Base-by-base conservation (phyloP, 2,329 filamentous ascomycete species). In the Colletotrichum eremochloae region DNA sequence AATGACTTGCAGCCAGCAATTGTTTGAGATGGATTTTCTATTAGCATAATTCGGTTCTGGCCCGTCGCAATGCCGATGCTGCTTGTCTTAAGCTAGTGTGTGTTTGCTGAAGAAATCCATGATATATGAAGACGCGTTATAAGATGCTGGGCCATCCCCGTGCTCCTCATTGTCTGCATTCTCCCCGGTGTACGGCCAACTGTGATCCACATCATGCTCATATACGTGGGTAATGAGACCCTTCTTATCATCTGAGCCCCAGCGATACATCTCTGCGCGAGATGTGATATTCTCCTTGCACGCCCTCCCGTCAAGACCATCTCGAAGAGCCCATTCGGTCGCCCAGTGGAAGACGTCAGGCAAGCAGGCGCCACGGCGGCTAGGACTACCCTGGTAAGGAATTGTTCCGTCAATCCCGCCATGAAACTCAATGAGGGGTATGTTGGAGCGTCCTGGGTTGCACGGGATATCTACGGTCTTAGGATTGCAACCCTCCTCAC, bases 351-450 rank as follows among this genome's bases (percentile, higher is more conserved):
- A 78, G 44, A 88, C 84, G 0, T 82, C 74, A 1, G 86, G 86
- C 58, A 87, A 73, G 63, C 81, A 83, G 0, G 83, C 84, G 1
- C 82, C 82, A 2, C 81, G 80, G 3, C 84, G 81, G 46, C 79
- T 80, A 3, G 70, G 38, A 2, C 81, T 83, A 1, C 86, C 86
- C 2, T 76, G 69, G 71, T 87, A 88, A 0, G 78, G 74, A 44
- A 88, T 86, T 0, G 81, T 85, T 3, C 74, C 79, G 75, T 89
- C 87, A 2, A 75, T 80, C 2, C 81, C 82, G n/a, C 86, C 86
- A 75, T 89, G 87, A 64, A 88, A 84, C 53, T 86, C 84, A 11
- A 88, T 76, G 12, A 89, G 79, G 1, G 86, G 85, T 4, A 87
- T 69, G 5, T 80, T 75, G 0, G 64, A 74, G 48, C 80, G 78